A percentile compares a stretch with the other conserved stretches of the same genome.
phyloP scores from a whole-genome alignment of 73 alveolate species.

The Blepharisma japonicum region DNA sequence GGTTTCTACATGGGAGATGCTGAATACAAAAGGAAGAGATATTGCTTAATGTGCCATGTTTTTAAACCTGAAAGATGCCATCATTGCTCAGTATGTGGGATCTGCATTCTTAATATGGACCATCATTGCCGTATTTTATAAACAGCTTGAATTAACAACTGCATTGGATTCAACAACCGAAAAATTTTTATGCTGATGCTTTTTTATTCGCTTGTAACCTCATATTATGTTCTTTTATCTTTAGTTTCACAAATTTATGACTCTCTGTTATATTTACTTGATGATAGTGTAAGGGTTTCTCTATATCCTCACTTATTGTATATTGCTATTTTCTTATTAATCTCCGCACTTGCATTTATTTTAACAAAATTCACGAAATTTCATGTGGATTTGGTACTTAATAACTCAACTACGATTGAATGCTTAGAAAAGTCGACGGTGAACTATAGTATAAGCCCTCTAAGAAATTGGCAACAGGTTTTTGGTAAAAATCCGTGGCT shows the following conservation, averaged over 20 bases:
- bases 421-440: constrained; percentile 28
- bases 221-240: constrained; percentile 46
- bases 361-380: constrained; percentile 40
- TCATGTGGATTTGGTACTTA: constrained; percentile 39
- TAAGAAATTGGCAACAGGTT: constrained; percentile 33
- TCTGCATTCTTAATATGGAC: constrained; percentile 95
- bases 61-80: constrained; percentile 95
- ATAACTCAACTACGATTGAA: constrained; percentile 58
- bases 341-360: not conserved
- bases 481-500: constrained; percentile 43
- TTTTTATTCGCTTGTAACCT: constrained; percentile 65
- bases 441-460: constrained; percentile 24
- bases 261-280: not conserved
- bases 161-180: constrained; percentile 93
- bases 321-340: not conserved
- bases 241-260: constrained; percentile 8
- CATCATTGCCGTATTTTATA: constrained; percentile 79
- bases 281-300: not conserved
- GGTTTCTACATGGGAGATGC: constrained; percentile 85
- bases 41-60: constrained; percentile 87
- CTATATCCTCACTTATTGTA: not conserved
- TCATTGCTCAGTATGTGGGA: constrained; percentile 95
- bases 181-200: constrained; percentile 84
- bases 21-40: constrained; percentile 79
- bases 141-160: constrained; percentile 86